These are phyloP conservation scores for Nepenthes alata DNA, from an alignment of 179 eudicot genomes.

Conservation along the genomic window DNA sequence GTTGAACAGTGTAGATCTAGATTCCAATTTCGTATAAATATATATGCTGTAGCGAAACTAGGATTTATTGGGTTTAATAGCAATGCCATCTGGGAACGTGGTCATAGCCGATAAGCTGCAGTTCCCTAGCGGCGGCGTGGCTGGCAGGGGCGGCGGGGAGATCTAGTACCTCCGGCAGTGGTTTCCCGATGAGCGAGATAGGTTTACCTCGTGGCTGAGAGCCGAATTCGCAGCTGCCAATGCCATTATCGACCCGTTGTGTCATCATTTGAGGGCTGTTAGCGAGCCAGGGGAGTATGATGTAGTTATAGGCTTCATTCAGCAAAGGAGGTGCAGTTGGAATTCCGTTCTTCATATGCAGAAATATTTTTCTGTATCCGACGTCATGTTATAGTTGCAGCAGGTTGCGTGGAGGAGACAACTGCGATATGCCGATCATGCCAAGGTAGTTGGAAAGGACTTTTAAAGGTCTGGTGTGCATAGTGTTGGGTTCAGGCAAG, in stretches of 20 bases:
- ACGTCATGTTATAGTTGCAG: conserved; percentile 33
- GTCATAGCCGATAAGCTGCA: conserved; percentile 38
- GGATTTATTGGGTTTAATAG: conserved; percentile 16
- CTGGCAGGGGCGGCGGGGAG: conserved; percentile 5
- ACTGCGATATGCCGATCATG: conserved; percentile 12
- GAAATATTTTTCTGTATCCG: conserved; percentile 39
- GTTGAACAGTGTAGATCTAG: not conserved
- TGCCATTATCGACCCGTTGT: conserved; percentile 50
- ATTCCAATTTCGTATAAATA: not conserved
- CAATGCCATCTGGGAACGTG: conserved; percentile 41
- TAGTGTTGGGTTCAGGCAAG: conserved; percentile 29
- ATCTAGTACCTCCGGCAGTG: conserved; percentile 28
- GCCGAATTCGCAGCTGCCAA: conserved; percentile 65
- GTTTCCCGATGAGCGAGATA: conserved; percentile 45
- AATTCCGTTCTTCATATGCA: conserved; percentile 53
- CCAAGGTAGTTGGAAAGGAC: conserved; percentile 16
- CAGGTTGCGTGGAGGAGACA: conserved; percentile 42
- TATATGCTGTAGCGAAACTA: conserved; percentile 6
- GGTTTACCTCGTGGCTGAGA: conserved; percentile 42
- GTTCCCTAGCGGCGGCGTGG: conserved; percentile 11
- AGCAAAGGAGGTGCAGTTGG: conserved; percentile 55
- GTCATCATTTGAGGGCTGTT: conserved; percentile 35
- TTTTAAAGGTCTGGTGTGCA: conserved; percentile 25
- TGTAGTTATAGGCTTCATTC: conserved; percentile 30
- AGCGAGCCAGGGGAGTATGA: conserved; percentile 56